Evolutionary conservation across 768 basidiomycete species (phyloP), one percentile per base, ranked within the genome.

Genomic region (Phaeotremella skinneri): DNA sequence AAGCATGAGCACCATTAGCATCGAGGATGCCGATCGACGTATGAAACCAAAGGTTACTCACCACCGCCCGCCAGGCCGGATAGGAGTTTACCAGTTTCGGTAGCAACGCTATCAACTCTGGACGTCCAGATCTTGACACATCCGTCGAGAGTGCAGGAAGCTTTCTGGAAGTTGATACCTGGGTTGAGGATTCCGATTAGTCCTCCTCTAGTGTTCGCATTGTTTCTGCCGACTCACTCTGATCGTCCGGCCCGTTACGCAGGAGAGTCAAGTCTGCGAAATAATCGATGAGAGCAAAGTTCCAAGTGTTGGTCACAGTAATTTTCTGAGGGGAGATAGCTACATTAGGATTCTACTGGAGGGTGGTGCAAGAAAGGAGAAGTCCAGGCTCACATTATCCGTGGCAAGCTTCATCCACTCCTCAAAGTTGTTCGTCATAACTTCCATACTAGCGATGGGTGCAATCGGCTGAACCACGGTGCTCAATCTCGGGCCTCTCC

Each of bases 321-420:
- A 99, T 98, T 97, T 98, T 99, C 96, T 98, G 72, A 20, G 31
- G 7, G 26, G 14, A 31, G 58, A 16, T 25, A 49, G 20, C 48
- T 2, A 30, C 25, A 49, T 50, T n/a, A 37, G 6, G 23, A 7
- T 7, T 45, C 43, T n/a, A n/a, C n/a, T n/a, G n/a, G n/a, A n/a
- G n/a, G n/a, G n/a, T n/a, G n/a, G n/a, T n/a, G n/a, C n/a, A n/a
- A n/a, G 17, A 61, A 58, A 49, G 9, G 54, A 34, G 11, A 20
- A 13, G 42, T n/a, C n/a, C n/a, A 54, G 3, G 80, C 85, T 67
- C 74, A 97, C 96, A 78, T 98, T 98, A 74, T 98, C 94, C 2
- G 94, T 98, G 1, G 93, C 92, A 86, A 98, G 86, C 81, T 98
- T 98, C 94, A 99, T 98, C 96, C 96, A 98, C 78, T 98, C 92